Evolutionary conservation across 257 asterid genomes (phyloP), one percentile per base, ranked within the genome.

Genomic region (Fraxinus excelsior): DNA sequence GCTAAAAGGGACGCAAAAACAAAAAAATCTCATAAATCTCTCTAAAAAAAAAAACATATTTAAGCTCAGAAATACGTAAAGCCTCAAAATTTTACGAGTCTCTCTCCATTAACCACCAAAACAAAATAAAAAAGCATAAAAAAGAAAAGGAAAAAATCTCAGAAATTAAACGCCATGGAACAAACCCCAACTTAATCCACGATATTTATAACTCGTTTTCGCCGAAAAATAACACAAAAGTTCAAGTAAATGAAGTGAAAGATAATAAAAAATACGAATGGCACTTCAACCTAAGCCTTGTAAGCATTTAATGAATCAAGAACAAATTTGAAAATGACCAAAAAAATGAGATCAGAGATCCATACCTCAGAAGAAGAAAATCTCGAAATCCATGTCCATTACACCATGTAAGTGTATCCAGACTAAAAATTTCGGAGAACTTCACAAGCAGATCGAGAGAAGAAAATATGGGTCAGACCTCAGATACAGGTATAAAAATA

Each of bases 401-500:
- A 1, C 68, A 72, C 9, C n/a, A 46, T 23, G 10, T 29, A 67
- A 32, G 80, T 21, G 13, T 28, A 46, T 75, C 67, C 82, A 65
- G 83, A 70, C 70, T 65, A 58, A 49, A 79, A 44, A 74, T 67
- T 34, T 35, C 77, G 71, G 80, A 66, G 12, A 42, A 26, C 60
- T 58, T 49, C 68, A 46, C 71, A 26, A 76, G 78, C 28, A 73
- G 81, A 85, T 75, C 85, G 60, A 76, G 74, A 71, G 68, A 64
- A 35, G 14, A 80, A 66, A 31, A 37, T 23, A 53, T 67, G 82
- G 81, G 84, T 83, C 78, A 76, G 82, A 79, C 79, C 49, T 56
- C 72, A 42, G 25, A 53, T 40, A 53, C 70, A 42, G 32, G n/a
- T 38, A 28, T 66, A 18, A 53, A 2, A 23, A 7, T 2, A 62